Evolutionary conservation across 2,329 filamentous ascomycete genomes (phyloP), one percentile per base, ranked within the genome.

Genomic region (Tolypocladium guangdongense): DNA sequence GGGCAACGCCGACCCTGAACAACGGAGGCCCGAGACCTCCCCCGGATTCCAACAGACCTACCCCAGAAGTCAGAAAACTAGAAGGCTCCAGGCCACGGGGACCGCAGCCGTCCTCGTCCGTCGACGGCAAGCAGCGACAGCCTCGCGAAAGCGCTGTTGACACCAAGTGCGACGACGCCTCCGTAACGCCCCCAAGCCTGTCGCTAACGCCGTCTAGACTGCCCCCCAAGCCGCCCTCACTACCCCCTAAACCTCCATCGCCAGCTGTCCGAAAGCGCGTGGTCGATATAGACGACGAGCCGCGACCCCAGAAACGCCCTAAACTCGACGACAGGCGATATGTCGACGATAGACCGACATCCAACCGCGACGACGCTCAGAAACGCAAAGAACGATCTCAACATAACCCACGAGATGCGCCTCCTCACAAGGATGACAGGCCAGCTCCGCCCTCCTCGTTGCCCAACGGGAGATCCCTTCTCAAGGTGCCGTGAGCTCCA

Each of bases 261-360:
- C 74, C 70, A 8, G 73, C 75, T 50, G 72, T 63, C 56, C 75
- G 71, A 59, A 80, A 79, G 65, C 75, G 77, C 41, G 56, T 62
- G 12, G 64, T 68, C 16, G 77, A 80, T 18, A 50, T 57, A 7
- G 74, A 78, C 22, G 75, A 76, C 30, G 68, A 71, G 35, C 55
- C 61, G 27, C 71, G 76, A 52, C 68, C 72, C 2, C 68, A 67
- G 52, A 82, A 81, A 63, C 73, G 77, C 53, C 63, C 66, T 27
- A 75, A 68, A 54, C 64, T 72, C 22, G 76, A 78, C 27, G 54
- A 62, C 16, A 56, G 60, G 53, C 67, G 65, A 41, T 56, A 59
- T 24, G 50, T 55, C 39, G 70, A 71, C 39, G 68, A 71, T 14
- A 62, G 65, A 51, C 58, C 60, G 57, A 59, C 59, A 30, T 56